Conservation (phyloP, 2,329 filamentous ascomycete genomes). For the Ambrosiella xylebori region DNA sequence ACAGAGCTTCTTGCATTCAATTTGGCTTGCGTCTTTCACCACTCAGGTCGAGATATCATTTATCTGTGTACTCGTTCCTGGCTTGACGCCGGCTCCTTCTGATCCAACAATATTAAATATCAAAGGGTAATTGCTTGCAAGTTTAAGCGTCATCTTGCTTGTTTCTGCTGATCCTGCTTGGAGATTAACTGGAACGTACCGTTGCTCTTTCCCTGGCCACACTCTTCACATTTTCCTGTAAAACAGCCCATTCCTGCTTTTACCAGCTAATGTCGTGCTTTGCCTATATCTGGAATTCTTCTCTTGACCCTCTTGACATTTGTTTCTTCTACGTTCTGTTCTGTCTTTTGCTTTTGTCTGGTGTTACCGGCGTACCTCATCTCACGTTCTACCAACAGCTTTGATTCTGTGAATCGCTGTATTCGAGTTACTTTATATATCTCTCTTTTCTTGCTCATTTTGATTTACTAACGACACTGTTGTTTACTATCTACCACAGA, state of each 20-base stretch:
- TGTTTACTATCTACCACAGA: slow-evolving; percentile 21
- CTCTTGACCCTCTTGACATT: not conserved
- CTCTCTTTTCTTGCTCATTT: not conserved
- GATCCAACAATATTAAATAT: not conserved
- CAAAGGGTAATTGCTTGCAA: not conserved
- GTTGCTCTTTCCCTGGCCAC: slow-evolving; percentile 1
- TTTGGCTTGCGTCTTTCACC: not conserved
- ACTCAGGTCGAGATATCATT: not conserved
- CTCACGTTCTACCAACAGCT: not conserved
- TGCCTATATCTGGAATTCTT: not conserved
- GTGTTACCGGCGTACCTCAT: not conserved
- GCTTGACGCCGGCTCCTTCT: not conserved
- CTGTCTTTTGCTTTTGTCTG: not conserved
- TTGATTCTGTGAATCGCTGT: not conserved
- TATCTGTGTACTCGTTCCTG: not conserved
- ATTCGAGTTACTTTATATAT: not conserved
- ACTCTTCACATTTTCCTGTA: not conserved
- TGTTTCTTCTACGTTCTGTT: not conserved
- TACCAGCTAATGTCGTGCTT: not conserved
- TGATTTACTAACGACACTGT: not conserved
- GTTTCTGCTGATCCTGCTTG: not conserved
- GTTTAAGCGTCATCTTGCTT: not conserved
- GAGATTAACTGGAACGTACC: not conserved
- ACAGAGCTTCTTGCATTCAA: not conserved
- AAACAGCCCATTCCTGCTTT: not conserved